Evolutionary conservation across 2,329 filamentous ascomycete species (phyloP), one percentile per base, ranked within the genome.

Genomic region (Hansfordia pulvinata): DNA sequence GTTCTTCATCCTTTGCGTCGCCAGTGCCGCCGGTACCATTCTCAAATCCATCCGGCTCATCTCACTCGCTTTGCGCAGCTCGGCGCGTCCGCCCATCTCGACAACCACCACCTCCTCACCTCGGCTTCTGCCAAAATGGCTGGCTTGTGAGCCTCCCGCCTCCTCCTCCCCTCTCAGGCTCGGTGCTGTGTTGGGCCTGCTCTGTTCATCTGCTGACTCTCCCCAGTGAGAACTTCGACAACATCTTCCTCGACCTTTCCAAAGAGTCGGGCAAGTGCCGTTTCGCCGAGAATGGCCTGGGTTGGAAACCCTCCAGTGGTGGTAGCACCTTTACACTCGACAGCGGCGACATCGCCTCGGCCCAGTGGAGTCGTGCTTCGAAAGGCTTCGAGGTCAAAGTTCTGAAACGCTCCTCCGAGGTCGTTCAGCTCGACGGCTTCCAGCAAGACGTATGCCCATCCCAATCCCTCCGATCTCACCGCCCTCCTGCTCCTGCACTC

Each of bases 341-440:
- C 52, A 74, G 77, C 50, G 75, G 67, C 53, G 84, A 93, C 49
- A 84, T 98, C 43, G 70, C 72, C 34, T 75, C 70, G 37, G 86
- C 86, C 32, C 86, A 94, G 56, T 98, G 90, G 90, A 94, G 86
- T 53, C 73, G 83, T 43, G 90, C 88, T 15, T 73, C 88, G 28
- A 85, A 82, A 49, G 92, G 90, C 26, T 93, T 81, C 54, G 90
- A 98, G 52, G 64, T 96, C 47, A 94, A 93, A 62, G 81, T 98
- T 30, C 61, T 90, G 36, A 80, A 84, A 43, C 74, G 86, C 34
- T 82, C 76, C 34, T 81, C 81, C 9, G 82, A 81, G 35, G 73
- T 96, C 33, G 77, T 93, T 30, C 90, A 96, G 52, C 70, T 98
- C 25, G 90, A 98, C 52, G 90, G 90, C 1, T 98, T 98, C 54